Evolutionary conservation across 2,329 filamentous ascomycete species (phyloP), one percentile per base, ranked within the genome.

Genomic region (Sporothrix mexicana): DNA sequence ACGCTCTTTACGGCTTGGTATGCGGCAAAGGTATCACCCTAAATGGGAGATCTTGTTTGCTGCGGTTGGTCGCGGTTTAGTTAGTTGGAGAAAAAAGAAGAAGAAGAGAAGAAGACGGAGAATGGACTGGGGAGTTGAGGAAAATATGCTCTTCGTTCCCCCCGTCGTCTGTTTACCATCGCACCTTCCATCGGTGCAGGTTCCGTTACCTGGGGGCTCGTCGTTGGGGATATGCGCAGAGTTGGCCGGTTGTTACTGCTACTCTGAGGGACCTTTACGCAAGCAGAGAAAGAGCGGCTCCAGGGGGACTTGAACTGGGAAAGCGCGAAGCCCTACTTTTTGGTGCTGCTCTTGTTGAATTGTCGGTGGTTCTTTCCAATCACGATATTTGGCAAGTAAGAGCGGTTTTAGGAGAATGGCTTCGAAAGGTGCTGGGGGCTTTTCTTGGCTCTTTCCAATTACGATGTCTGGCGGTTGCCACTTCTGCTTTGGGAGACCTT

Each of bases 331-430:
- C 10, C 2, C 10, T 59, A n/a, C n/a, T 30, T 36, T 36, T 59
- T 36, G 55, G 23, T 59, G 55, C 55, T 59, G 55, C 23, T 59
- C 55, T 36, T 59, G 55, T 59, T 59, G 55, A 59, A 59, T 17
- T 59, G 55, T 59, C 23, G 55, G 55, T 36, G 55, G 55, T 59
- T 59, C 55, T 36, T 59, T 59, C 55, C 55, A 59, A 59, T 59
- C 55, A 36, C 55, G 55, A 30, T 59, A 59, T 59, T 59, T 59
- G 9, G n/a, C n/a, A n/a, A n/a, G n/a, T n/a, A n/a, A n/a, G n/a
- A n/a, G n/a, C n/a, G n/a, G n/a, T n/a, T n/a, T n/a, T n/a, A n/a
- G n/a, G n/a, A n/a, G n/a, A n/a, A n/a, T n/a, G n/a, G n/a, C n/a
- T n/a, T n/a, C n/a, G n/a, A n/a, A n/a, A n/a, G n/a, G n/a, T n/a